These are phyloP conservation scores for Tetrapisispora namnaoensis DNA, from an alignment of 805 yeast species.

Conservation along the genomic window DNA sequence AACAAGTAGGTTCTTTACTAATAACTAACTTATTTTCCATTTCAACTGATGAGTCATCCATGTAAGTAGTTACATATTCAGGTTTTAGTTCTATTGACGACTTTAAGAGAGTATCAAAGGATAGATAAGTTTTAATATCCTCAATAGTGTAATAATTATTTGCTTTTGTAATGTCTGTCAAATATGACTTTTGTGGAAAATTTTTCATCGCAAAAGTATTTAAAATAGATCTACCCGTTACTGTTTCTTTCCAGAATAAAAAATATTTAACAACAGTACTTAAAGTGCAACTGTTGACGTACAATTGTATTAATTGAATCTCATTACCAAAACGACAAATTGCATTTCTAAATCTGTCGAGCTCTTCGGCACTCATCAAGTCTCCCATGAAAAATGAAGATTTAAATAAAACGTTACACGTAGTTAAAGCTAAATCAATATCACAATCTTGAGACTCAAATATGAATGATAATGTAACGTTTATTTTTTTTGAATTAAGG, in stretches of 20 bases:
- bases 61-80: conserved; percentile 21
- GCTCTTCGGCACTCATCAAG: conserved; percentile 53
- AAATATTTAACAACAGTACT: conserved; percentile 78
- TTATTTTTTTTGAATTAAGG: conserved; percentile 47
- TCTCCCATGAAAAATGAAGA: conserved; percentile 59
- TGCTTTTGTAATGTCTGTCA: background rate
- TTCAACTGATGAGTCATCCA: conserved; percentile 54
- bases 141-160: background rate
- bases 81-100: conserved; percentile 4
- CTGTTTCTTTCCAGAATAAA: conserved; percentile 85
- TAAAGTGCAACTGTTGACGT: conserved; percentile 60
- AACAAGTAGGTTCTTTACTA: conserved; percentile 46
- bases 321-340: conserved; percentile 69
- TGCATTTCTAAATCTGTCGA: conserved; percentile 60
- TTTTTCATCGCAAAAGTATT: conserved; percentile 50
- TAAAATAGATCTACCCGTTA: conserved; percentile 67
- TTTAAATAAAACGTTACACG: background rate
- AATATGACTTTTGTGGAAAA: background rate
- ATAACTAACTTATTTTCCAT: conserved; percentile 35
- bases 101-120: background rate
- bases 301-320: conserved; percentile 57
- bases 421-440: conserved; percentile 34
- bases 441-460: conserved; percentile 46
- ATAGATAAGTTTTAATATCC: background rate
- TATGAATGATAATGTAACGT: conserved; percentile 57